Conservation (phyloP, 331 rosid species). For the Malus hybrid region DNA sequence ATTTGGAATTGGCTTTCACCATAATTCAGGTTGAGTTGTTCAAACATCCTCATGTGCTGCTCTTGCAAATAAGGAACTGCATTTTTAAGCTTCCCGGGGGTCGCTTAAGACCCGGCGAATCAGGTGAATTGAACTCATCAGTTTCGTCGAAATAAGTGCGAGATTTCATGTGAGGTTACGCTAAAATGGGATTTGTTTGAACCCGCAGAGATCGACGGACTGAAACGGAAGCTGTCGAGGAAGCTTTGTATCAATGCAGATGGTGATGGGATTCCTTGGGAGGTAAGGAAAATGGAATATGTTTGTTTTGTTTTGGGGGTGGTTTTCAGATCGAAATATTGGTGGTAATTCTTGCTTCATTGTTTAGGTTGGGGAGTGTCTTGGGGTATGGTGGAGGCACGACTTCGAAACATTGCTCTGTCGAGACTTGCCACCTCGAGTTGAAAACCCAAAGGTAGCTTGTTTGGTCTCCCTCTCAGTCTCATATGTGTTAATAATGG, state of each 20-base stretch:
- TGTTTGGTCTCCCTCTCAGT: not conserved
- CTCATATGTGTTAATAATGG: not conserved
- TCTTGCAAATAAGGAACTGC: slow-evolving; percentile 76
- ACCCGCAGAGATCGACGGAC: slow-evolving; percentile 61
- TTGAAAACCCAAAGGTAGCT: slow-evolving; percentile 60
- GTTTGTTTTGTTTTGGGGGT: not conserved
- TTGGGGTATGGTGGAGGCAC: slow-evolving; percentile 86
- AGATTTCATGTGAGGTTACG: not conserved
- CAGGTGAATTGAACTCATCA: slow-evolving; percentile 38
- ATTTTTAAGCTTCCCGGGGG: slow-evolving; percentile 87
- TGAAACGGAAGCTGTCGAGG: slow-evolving; percentile 65
- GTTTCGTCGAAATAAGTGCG: not conserved
- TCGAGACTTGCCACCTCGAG: slow-evolving; percentile 54
- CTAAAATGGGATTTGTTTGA: slow-evolving; percentile 7
- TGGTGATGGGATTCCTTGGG: slow-evolving; percentile 63
- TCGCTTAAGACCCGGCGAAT: slow-evolving; percentile 79
- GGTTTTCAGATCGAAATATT: not conserved
- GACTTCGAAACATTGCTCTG: slow-evolving; percentile 57
- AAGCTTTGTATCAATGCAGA: slow-evolving; percentile 52
- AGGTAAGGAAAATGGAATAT: slow-evolving; percentile 38
- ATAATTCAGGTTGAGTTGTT: slow-evolving; percentile 79
- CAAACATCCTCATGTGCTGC: slow-evolving; percentile 79
- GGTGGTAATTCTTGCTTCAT: not conserved
- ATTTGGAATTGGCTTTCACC: not conserved
- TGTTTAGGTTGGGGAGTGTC: slow-evolving; percentile 71